Evolutionary conservation across 768 basidiomycete species (phyloP), one percentile per base, ranked within the genome.

Genomic region (Hypsizygus marmoreus): DNA sequence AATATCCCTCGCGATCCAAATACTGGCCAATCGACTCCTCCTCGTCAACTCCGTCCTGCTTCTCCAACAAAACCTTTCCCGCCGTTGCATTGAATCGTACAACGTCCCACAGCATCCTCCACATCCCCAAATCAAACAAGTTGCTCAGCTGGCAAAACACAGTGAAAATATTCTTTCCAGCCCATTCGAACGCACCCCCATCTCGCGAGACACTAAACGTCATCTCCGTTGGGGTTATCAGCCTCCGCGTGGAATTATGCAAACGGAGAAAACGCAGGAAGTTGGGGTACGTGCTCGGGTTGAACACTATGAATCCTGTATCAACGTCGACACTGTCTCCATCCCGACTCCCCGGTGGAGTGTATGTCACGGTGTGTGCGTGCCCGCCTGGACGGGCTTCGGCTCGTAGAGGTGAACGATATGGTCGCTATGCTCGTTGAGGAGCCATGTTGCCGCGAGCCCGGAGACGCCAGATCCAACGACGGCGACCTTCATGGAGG

Each of bases 391-490:
- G 77, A 34, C 84, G 75, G 36, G 63, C 61, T 39, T 83, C 84
- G 3, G 83, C 73, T 59, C 86, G 56, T 79, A 90, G 5, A 91
- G 67, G 51, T 90, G 84, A 9, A 88, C 87, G 60, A 84, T 80
- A 56, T 88, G 84, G 40, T 82, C 77, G 38, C 83, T 86, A 57
- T 82, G 69, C 56, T 88, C 84, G 52, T 91, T 89, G 48, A 91
- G 69, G 13, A 85, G 72, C 86, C 88, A 91, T 8, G 84, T 82
- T 11, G 86, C 84, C 14, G 75, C 83, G 3, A 91, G 75, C n/a
- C 88, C 88, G 25, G 85, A 82, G n/a, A 86, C 81, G 6, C 88
- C 88, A 33, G 85, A 82, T 4, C 87, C 89, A 14, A 91, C 77
- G 22, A 90, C 81, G 2, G 87, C 88, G 34, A 90, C 70, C 55